These are phyloP conservation scores for Trichoderma gracile DNA, from an alignment of 2,329 filamentous ascomycete genomes.

Conservation along the genomic window DNA sequence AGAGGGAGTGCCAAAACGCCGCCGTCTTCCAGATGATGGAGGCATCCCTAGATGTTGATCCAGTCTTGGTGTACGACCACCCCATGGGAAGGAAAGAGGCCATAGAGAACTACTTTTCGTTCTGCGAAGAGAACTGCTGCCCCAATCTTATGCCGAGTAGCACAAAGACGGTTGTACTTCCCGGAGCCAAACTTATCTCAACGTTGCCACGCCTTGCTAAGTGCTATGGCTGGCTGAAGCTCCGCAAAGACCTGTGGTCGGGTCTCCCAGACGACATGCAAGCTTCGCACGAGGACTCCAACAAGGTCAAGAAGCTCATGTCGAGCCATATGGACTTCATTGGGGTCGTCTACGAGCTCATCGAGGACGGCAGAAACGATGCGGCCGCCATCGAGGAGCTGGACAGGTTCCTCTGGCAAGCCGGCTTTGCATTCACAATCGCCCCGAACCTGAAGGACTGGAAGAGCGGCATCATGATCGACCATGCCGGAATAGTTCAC, in stretches of 20 bases:
- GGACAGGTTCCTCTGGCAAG: conserved; percentile 19
- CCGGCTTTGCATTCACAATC: conserved; percentile 14
- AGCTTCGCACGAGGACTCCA: background rate
- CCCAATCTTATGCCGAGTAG: too few relatives aligned
- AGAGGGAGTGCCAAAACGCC: conserved; percentile 25
- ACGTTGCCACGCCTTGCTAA: conserved; percentile 1
- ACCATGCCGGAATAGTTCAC: conserved; percentile 15
- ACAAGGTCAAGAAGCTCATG: background rate
- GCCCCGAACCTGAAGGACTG: conserved; percentile 1
- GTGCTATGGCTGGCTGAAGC: conserved; percentile 25
- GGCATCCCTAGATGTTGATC: background rate
- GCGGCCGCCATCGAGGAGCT: background rate
- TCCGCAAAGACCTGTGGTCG: background rate
- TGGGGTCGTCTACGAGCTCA: conserved; percentile 17
- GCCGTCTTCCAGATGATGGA: conserved; percentile 25
- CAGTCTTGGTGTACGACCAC: conserved; percentile 12
- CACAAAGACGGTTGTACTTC: background rate
- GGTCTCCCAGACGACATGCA: background rate
- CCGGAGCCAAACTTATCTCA: background rate
- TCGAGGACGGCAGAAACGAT: conserved; percentile 11
- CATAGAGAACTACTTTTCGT: background rate
- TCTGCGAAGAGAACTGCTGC: background rate
- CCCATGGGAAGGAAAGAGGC: background rate
- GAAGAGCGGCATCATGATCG: conserved; percentile 13
- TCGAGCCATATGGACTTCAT: conserved; percentile 4